A percentile compares a stretch with the other conserved stretches of the same genome.
Conservation (phyloP, 2,329 filamentous ascomycete species). For the Emmonsia crescens region DNA sequence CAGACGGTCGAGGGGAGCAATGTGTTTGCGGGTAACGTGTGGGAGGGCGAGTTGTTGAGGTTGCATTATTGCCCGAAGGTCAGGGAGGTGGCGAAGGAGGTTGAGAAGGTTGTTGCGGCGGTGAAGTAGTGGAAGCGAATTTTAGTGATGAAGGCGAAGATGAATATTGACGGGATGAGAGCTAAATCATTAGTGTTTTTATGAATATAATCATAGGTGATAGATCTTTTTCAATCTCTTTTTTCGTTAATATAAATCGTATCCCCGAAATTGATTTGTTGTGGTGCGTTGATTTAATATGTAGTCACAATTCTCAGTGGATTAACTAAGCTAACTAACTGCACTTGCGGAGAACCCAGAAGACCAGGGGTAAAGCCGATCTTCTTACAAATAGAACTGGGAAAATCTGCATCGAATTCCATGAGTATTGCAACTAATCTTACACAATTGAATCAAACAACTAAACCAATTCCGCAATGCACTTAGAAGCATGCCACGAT, state of each 20-base stretch:
- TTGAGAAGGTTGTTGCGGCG: constrained; percentile 54
- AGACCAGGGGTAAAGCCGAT: not conserved
- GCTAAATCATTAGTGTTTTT: not conserved
- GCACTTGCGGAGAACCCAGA: not conserved
- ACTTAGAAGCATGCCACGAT: not conserved
- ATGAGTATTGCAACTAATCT: not conserved
- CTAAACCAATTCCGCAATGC: not conserved
- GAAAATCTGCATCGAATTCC: not conserved
- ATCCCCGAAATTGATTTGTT: not conserved
- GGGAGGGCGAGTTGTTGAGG: constrained; percentile 83
- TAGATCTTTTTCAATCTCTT: not conserved
- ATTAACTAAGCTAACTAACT: no score
- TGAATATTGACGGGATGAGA: not conserved
- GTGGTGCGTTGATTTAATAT: not conserved
- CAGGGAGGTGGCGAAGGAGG: constrained; percentile 57
- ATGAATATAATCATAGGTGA: not conserved
- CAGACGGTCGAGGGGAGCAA: constrained; percentile 75
- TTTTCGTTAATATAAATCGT: no score
- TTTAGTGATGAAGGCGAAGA: not conserved
- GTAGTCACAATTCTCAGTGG: no score
- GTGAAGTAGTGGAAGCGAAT: constrained; percentile 17
- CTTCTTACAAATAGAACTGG: not conserved
- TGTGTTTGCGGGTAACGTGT: constrained; percentile 79
- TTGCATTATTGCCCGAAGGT: constrained; percentile 82
- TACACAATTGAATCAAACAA: not conserved